Evolutionary conservation across 768 basidiomycete species (phyloP), one percentile per base, ranked within the genome.

Genomic region (Peribolospora kevripleyi): DNA sequence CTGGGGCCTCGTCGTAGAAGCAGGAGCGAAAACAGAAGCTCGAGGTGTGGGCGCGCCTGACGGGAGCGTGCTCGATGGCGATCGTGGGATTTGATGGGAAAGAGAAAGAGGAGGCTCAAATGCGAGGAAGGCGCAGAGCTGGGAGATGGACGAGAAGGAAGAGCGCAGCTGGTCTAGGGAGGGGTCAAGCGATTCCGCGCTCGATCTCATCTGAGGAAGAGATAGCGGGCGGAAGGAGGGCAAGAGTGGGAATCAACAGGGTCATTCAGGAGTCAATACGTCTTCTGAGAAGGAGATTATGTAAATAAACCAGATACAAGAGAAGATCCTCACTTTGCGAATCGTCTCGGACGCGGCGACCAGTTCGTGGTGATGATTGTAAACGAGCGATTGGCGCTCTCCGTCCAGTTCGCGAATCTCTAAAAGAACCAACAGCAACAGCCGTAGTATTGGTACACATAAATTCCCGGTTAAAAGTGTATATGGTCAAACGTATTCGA

Each of bases 321-420:
- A n/a, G 43, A 6, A 13, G 36, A 52, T 14, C 61, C 78, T 14
- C 67, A 87, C 85, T 5, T 80, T 77, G 57, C 80, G 78, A 59
- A 93, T 91, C 7, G 88, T 91, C 62, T 87, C 84, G 57, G 81
- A 85, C 3, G 88, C 88, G 1, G 84, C 84, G 52, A 93, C 88
- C 14, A 93, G 78, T 60, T 93, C 88, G 57, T 88, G 85, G 62
- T 93, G 88, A 63, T 90, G 87, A 61, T 90, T 87, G 65, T 93
- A 93, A 8, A 93, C 87, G 48, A 93, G 71, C 7, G 82, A 81
- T 66, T 93, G 87, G 36, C 84, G 72, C 63, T 91, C 87, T 62
- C 81, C 77, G 55, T 91, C 85, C 10, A 93, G 69, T 58, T 85
- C 76, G 41, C 83, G 74, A 57, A 93, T 90, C 66, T 91, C 88